Base-by-base conservation (phyloP, 139 green algal genomes). In the Chlorella sp. region DNA sequence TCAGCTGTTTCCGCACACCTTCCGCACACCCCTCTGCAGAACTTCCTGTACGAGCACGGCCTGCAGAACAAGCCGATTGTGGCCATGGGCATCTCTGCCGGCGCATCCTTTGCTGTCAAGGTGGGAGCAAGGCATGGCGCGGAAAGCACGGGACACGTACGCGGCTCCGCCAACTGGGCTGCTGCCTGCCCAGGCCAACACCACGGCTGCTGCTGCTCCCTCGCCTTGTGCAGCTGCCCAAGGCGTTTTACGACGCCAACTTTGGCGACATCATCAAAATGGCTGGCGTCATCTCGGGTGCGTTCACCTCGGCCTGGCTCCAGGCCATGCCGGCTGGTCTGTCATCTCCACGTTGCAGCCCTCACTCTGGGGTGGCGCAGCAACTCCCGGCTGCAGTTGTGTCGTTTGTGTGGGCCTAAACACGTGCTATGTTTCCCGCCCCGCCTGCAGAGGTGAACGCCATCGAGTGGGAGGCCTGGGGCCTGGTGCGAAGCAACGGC, bases 1-100 rank as follows among this genome's bases (percentile, higher is more conserved):
- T 60, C 16, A 24, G 13, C 51, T 60, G 51, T 60, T 16, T 60
- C 24, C 13, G 13, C 51, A 26, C 51, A n/a, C n/a, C n/a, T n/a
- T 24, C 51, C 22, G 24, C 51, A 24, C 51, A 26, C 11, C 46
- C 51, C 14, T 16, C 75, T 81, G 54, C 76, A 83, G 77, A 83
- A 83, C 77, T 83, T 83, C 77, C 60, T 83, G 58, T 83, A 83
- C 60, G n/a, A 74, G 60, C 46, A 83, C 60, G 60, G 77, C 34
- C 77, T 83, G 56, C 77, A 83, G 38, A 74, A 83, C 40, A 43
- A 74, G 58, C 77, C 77, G 17, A 41, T 83, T 64, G 73, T 74
- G 38, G 73, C 77, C 8, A 64, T 83, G 60, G 77, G 77, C 58
- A 83, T 83, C 60, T 83, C 77, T 28, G 77, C 77, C 0, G 77